Percentiles rank a stretch among this genome's conserved stretches.
phyloP scores from a whole-genome alignment of 2,329 filamentous ascomycete species.

The Ceratocystis cacaofunesta region DNA sequence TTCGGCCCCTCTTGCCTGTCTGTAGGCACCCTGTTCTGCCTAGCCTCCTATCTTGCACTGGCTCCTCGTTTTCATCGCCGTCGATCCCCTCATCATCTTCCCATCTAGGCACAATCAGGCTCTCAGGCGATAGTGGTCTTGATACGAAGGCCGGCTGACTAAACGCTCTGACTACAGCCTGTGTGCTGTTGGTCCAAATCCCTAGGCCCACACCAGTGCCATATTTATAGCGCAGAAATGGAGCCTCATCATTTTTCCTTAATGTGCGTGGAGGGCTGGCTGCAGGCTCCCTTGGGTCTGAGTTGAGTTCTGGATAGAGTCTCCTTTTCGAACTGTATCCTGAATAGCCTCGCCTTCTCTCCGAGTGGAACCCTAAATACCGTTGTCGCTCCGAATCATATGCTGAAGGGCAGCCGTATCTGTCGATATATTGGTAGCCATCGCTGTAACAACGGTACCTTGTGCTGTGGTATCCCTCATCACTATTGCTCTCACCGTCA shows the following conservation, averaged over 20 bases:
- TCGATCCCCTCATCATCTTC: slow-evolving; percentile 8
- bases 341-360: not conserved
- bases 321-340: not conserved
- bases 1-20: not conserved
- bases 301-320: not conserved
- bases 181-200: not conserved
- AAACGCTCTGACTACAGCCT: not conserved
- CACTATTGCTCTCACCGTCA: not conserved
- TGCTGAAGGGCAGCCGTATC: not conserved
- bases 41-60: not conserved
- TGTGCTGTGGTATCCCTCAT: not conserved
- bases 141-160: not conserved
- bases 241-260: not conserved
- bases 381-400: not conserved
- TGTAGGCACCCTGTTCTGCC: not conserved
- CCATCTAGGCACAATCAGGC: slow-evolving; percentile 8
- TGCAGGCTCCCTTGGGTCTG: not conserved
- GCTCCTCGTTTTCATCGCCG: not conserved
- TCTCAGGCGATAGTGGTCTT: not conserved
- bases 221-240: not conserved
- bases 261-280: not conserved
- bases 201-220: slow-evolving; percentile 5
- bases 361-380: not conserved
- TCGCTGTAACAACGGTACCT: slow-evolving; percentile 1
- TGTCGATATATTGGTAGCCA: not conserved